Conservation (phyloP, 1,284 basidiomycete species). For the Rhodotorula mucilaginosa region DNA sequence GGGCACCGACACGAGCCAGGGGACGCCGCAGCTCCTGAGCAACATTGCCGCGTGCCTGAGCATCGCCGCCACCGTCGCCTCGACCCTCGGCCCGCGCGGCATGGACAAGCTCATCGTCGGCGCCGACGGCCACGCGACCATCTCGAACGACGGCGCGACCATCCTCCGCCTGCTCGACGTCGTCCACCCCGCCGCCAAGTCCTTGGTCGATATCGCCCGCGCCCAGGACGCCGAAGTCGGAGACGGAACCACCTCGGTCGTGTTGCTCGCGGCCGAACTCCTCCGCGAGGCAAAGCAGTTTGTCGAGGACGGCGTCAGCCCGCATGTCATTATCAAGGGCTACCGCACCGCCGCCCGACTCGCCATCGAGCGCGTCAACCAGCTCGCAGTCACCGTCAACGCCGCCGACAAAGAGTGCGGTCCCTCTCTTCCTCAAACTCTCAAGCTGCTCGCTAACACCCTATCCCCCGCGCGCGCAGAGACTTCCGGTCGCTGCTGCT, state of each 20-base stretch:
- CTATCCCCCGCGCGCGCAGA: conserved; percentile 53
- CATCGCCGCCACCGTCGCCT: conserved; percentile 82
- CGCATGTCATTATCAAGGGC: conserved; percentile 97
- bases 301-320: conserved; percentile 96
- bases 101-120: conserved; percentile 94
- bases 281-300: conserved; percentile 88
- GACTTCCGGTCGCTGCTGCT: conserved; percentile 89
- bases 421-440: conserved; percentile 26
- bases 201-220: conserved; percentile 93
- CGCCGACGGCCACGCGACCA: conserved; percentile 90
- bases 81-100: conserved; percentile 94
- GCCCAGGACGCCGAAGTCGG: conserved; percentile 98
- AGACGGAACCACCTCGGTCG: conserved; percentile 95
- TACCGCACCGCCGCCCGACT: conserved; percentile 84
- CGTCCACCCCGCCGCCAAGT: conserved; percentile 93
- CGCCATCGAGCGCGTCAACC: conserved; percentile 80
- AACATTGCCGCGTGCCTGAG: conserved; percentile 79
- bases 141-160: conserved; percentile 95
- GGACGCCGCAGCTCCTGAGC: conserved; percentile 49
- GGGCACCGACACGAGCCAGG: conserved; percentile 51
- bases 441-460: background rate
- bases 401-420: conserved; percentile 82
- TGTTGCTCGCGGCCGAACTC: conserved; percentile 88
- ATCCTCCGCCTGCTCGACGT: conserved; percentile 96
- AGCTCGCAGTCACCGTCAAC: conserved; percentile 86